Evolutionary conservation across 78 protist genomes (phyloP).

Genomic region (Tieghemostelium lacteum): DNA sequence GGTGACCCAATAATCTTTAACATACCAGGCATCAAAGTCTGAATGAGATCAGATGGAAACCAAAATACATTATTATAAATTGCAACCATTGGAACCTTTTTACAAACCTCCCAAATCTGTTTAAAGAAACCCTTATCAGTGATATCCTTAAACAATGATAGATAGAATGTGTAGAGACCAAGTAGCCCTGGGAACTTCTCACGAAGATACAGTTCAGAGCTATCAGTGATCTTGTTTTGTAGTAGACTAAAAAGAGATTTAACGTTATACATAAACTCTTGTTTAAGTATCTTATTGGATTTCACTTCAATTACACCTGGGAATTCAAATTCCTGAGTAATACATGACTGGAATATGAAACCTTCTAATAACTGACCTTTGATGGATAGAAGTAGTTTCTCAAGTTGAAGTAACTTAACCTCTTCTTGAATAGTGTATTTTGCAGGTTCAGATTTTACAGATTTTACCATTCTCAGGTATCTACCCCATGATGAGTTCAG

Average conservation of each 20-base stretch:
- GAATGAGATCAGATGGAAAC: slow-evolving; percentile 77
- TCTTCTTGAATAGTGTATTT: slow-evolving; percentile 55
- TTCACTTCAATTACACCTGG: slow-evolving; percentile 72
- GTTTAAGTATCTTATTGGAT: slow-evolving; percentile 55
- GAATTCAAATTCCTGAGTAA: slow-evolving; percentile 66
- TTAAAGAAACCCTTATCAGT: slow-evolving; percentile 77
- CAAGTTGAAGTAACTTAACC: slow-evolving; percentile 71
- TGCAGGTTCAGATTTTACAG: slow-evolving; percentile 73
- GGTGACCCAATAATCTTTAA: slow-evolving; percentile 20
- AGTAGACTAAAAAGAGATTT: slow-evolving; percentile 30
- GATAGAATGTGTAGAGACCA: slow-evolving; percentile 68
- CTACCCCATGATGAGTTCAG: slow-evolving; percentile 51
- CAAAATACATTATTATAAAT: slow-evolving; percentile 66
- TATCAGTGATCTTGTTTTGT: slow-evolving; percentile 18
- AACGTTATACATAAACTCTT: slow-evolving; percentile 49
- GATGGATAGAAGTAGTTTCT: slow-evolving; percentile 46
- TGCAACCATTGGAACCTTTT: slow-evolving; percentile 72
- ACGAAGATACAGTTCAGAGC: slow-evolving; percentile 57
- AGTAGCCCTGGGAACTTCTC: slow-evolving; percentile 66
- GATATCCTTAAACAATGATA: slow-evolving; percentile 64
- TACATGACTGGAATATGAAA: slow-evolving; percentile 53
- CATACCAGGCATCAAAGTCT: slow-evolving; percentile 36
- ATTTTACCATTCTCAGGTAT: slow-evolving; percentile 82
- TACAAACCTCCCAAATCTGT: slow-evolving; percentile 52
- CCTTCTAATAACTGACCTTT: slow-evolving; percentile 75